These are phyloP conservation scores for Microdochium nivale DNA, from an alignment of 2,329 filamentous ascomycete genomes.

Conservation along the genomic window DNA sequence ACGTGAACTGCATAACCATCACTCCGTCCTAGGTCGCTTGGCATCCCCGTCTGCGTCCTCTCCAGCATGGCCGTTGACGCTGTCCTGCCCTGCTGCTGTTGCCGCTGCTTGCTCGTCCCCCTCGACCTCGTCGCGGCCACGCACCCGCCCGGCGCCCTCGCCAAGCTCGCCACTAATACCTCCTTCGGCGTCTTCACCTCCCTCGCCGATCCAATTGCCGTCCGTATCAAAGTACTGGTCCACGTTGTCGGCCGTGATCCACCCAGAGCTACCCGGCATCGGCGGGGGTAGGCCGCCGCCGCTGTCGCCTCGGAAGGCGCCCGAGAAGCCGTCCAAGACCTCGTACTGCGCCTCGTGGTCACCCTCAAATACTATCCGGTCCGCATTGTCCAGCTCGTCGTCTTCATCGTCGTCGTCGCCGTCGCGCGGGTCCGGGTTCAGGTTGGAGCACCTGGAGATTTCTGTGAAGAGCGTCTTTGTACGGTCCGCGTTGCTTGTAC, in stretches of 20 bases:
- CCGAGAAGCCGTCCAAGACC: slow-evolving; percentile 46
- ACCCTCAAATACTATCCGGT: slow-evolving; percentile 49
- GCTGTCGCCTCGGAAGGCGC: slow-evolving; percentile 38
- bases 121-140: slow-evolving; percentile 44
- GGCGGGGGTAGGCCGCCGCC: slow-evolving; percentile 52
- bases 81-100: slow-evolving; percentile 11
- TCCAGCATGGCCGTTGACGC: slow-evolving; percentile 28
- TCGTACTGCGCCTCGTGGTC: slow-evolving; percentile 44
- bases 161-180: slow-evolving; percentile 44
- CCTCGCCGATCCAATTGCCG: slow-evolving; percentile 63
- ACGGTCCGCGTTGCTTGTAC: slow-evolving; percentile 17
- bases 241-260: slow-evolving; percentile 91
- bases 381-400: slow-evolving; percentile 28
- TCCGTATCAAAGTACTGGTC: slow-evolving; percentile 73
- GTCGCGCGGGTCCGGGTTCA: slow-evolving; percentile 62
- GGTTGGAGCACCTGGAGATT: slow-evolving; percentile 65
- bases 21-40: slow-evolving; percentile 22
- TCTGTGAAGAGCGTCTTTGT: slow-evolving; percentile 54
- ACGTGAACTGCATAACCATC: not conserved
- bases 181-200: slow-evolving; percentile 13
- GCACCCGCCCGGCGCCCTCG: slow-evolving; percentile 54
- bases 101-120: slow-evolving; percentile 14
- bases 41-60: slow-evolving; percentile 21
- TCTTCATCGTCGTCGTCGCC: slow-evolving; percentile 48
- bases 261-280: slow-evolving; percentile 66